Percentiles rank a stretch among this genome's conserved stretches.
Conservation (phyloP, 176 grass and related monocot genomes). For the Ensete ventricosum region DNA sequence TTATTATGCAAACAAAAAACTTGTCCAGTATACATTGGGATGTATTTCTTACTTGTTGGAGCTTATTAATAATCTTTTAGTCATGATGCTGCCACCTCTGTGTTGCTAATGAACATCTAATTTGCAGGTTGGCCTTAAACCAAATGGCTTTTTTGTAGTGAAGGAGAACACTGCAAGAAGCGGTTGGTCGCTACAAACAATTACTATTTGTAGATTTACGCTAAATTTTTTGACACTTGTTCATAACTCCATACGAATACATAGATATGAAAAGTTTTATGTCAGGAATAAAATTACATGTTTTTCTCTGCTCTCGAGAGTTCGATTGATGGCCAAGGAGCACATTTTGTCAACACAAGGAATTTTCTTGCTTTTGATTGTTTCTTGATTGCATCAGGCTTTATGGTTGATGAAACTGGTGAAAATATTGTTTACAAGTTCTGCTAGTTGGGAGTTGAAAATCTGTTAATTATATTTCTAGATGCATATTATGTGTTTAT, state of each 20-base stretch:
- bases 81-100: slow-evolving; percentile 15
- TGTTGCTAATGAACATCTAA: not conserved
- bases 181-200: slow-evolving; percentile 30
- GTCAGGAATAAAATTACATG: not conserved
- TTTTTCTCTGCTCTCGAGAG: not conserved
- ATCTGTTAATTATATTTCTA: not conserved
- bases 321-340: not conserved
- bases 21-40: no score
- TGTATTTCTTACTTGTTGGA: not conserved
- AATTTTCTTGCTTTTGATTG: not conserved
- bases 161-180: slow-evolving; percentile 87
- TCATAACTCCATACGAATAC: no score
- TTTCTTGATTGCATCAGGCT: no score
- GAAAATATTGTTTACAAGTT: not conserved
- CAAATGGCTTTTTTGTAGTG: slow-evolving; percentile 82
- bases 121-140: slow-evolving; percentile 80
- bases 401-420: no score
- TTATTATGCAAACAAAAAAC: not conserved
- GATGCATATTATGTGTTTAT: no score
- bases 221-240: no score
- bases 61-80: not conserved
- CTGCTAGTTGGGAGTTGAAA: not conserved
- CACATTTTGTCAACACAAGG: not conserved
- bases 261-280: not conserved
- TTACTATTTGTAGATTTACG: not conserved